Base-by-base conservation (phyloP, 2,329 filamentous ascomycete genomes). In the Stagonosporopsis tanaceti region DNA sequence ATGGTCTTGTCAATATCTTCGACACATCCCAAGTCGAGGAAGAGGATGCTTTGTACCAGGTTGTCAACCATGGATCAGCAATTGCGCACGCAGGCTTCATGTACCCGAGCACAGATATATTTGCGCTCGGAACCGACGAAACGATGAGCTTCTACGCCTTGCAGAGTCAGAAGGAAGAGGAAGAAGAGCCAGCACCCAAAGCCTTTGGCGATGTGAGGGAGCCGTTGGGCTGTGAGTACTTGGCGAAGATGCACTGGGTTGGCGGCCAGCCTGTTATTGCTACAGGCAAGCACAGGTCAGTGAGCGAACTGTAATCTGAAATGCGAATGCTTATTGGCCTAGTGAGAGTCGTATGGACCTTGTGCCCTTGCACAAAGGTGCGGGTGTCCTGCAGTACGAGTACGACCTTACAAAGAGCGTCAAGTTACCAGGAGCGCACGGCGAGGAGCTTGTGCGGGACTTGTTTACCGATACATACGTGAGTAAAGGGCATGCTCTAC, bases 1-100 rank as follows among this genome's bases (percentile, higher is more conserved):
- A 95, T 75, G 90, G 90, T 6, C 84, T 94, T 1, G 84, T 94
- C 67, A 93, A 90, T 69, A 80, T 94, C 42, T 91, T 89, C 76
- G 88, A 95, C 77, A 89, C 86, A 17, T 82, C 83, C 45, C 68
- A 76, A 44, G 62, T 63, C 7, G 83, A 91, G 56, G 91, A 94
- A 76, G 91, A 94, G 70, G 91, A 94, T 44, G 87, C 91, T 1
- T 80, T 93, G 20, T 81, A 90, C 57, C 89, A 92, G 76, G 90
- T 92, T 12, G 87, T 93, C 73, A 94, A 94, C 75, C 89, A 91
- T 70, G 84, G 85, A 35, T 86, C 88, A 32, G 91, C 90, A 0
- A 85, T 94, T 62, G 90, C 92, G 73, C 89, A 86, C 64, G 87
- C 90, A 14, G 89, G 87, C 5, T 93, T 93, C 77, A 79, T 94